These are phyloP conservation scores for Rhizopogon roseolus DNA, from an alignment of 768 basidiomycete species.

Conservation along the genomic window DNA sequence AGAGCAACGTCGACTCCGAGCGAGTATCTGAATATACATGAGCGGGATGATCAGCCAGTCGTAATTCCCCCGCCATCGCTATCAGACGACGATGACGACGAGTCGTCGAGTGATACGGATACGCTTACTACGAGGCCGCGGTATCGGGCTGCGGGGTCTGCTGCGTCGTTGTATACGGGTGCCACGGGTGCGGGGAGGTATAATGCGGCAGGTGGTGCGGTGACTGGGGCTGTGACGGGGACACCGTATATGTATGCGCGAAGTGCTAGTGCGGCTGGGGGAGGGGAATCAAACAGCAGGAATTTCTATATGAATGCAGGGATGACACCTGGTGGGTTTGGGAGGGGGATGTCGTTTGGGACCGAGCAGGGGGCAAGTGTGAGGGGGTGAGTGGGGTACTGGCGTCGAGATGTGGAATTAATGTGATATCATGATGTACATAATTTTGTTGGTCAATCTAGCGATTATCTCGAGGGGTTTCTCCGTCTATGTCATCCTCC, in stretches of 20 bases:
- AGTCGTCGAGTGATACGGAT: conserved; percentile 28
- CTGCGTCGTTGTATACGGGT: conserved; percentile 11
- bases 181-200: conserved; percentile 7
- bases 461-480: too few species aligned
- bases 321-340: conserved; percentile 19
- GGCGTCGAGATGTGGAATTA: too few species aligned
- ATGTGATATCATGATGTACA: too few species aligned
- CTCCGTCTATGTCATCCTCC: too few species aligned
- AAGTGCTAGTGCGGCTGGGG: neutral
- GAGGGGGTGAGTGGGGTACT: neutral
- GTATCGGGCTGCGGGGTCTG: conserved; percentile 6
- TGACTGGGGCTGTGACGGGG: conserved; percentile 1
- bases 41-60: conserved; percentile 7
- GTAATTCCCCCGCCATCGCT: conserved; percentile 25
- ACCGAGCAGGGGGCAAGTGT: conserved; percentile 10
- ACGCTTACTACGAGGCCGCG: conserved; percentile 30
- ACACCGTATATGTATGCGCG: conserved; percentile 18
- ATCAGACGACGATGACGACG: conserved; percentile 12
- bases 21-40: neutral
- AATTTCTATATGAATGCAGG: conserved; percentile 12
- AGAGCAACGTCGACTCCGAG: too few species aligned
- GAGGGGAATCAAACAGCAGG: conserved; percentile 8
- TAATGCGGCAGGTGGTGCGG: neutral
- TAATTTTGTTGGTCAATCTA: too few species aligned
- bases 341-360: conserved; percentile 13